Evolutionary conservation across 1,284 basidiomycete genomes (phyloP).

Genomic region (Schizophyllum commune): DNA sequence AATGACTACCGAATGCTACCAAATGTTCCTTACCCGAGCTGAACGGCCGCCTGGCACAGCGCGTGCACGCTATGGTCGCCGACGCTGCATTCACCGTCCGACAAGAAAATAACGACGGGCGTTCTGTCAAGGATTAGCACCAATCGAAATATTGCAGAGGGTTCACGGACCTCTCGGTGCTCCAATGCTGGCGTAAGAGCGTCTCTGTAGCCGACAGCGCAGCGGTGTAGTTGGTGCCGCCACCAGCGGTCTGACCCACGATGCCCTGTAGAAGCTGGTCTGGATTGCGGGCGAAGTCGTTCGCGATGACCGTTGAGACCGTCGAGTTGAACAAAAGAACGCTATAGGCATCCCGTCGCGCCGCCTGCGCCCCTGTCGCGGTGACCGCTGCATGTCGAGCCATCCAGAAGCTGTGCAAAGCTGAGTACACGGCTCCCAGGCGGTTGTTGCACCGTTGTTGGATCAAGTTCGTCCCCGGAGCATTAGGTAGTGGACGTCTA

Average conservation of each 20-base stretch:
- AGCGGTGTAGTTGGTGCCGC: conserved; percentile 41
- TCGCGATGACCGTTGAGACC: conserved; percentile 23
- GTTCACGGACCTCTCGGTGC: conserved; percentile 27
- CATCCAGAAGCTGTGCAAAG: conserved; percentile 46
- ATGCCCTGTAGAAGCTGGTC: conserved; percentile 35
- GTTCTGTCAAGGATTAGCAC: too few species aligned
- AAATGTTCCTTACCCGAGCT: too few species aligned
- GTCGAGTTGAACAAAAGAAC: conserved; percentile 41
- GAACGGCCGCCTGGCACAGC: conserved; percentile 38
- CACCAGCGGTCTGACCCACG: conserved; percentile 22
- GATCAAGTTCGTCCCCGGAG: conserved; percentile 36
- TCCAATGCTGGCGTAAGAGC: conserved; percentile 45
- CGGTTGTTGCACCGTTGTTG: conserved; percentile 33
- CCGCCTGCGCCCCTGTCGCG: conserved; percentile 15
- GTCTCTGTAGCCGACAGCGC: conserved; percentile 32
- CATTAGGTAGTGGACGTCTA: conserved; percentile 34
- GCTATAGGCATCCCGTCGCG: conserved; percentile 48
- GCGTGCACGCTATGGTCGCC: conserved; percentile 34
- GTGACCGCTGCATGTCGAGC: conserved; percentile 36
- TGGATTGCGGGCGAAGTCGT: conserved; percentile 44
- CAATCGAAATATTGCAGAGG: neutral
- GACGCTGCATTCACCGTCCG: conserved; percentile 45
- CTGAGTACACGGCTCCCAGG: conserved; percentile 51
- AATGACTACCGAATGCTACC: too few species aligned
- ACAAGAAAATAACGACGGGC: conserved; percentile 60